Evolutionary conservation across 2,329 filamentous ascomycete genomes (phyloP), one percentile per base, ranked within the genome.

Genomic region (Pseudonectria buxi): DNA sequence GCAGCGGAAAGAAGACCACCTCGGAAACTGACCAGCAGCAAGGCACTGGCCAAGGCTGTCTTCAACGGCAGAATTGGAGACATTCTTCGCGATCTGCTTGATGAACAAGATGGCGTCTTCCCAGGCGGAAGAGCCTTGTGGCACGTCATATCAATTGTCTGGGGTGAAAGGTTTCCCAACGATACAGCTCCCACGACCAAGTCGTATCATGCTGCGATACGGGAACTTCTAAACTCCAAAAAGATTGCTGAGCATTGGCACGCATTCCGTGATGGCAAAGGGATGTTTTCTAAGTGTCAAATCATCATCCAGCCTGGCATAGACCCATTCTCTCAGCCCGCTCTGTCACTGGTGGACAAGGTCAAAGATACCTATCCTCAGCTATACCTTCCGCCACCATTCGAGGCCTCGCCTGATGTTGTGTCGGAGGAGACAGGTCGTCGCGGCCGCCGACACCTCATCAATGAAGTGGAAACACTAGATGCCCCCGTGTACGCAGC

Each of bases 61-160:
- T 18, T 46, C 4, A 43, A 36, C n/a, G 44, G 32, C 7, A 45
- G 50, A 9, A 44, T 58, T 9, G 47, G 40, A 14, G 38, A 45
- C 14, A 46, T 58, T 9, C 46, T 63, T 12, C 47, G 53, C 6
- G 47, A 51, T 4, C 41, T 58, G 22, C 45, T 62, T 22, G 43
- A 40, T n/a, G 49, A 56, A 24, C 47, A 56, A 6, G 50, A 56
- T 2, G 72, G 72, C 0, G 67, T 70, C 2, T 69, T 77, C 29
- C 69, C 74, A 2, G 68, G 70, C 12, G 70, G 69, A 15, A 61
- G 65, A 27, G 58, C 68, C 4, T 53, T 77, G 4, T 74, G 69
- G 57, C 64, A 68, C 37, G 67, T 67, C 2, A 49, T 74, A 4
- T 58, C 63, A 11, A 58, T 59, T 9, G 53, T 67, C 7, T 78